Evolutionary conservation across 2,329 filamentous ascomycete genomes (phyloP), one percentile per base, ranked within the genome.

Genomic region (Trichoderma pleuroti): DNA sequence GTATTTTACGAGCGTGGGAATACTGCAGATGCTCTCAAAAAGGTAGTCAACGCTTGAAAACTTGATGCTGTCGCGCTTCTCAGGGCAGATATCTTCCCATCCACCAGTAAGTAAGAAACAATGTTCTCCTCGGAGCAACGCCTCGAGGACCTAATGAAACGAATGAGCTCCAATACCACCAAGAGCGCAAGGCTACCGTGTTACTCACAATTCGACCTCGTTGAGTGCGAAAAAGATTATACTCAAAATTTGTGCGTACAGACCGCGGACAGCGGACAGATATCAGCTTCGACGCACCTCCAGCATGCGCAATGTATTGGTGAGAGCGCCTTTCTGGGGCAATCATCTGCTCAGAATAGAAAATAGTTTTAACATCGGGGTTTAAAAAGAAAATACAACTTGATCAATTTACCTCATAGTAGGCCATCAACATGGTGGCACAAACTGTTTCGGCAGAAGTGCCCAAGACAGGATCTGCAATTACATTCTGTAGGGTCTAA

Each of bases 301-400:
- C 60, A 21, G 60, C 60, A 49, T 63, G 60, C 24, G 60, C 60
- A 28, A 63, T 63, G 34, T 63, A 63, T 32, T 63, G 60, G 24
- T 63, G 18, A 21, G 36, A n/a, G 14, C 60, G 60, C 18, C 11
- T 63, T 39, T 63, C 60, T 11, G 60, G 60, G 39, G 26, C 8
- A 42, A 42, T 63, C 60, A 63, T 63, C 60, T 63, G 26, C 26
- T n/a, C 36, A 46, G 11, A 3, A 4, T 62, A 39, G 14, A 1
- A 2, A 46, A 30, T 4, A 14, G 10, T 10, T n/a, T 60, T n/a
- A 7, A n/a, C 9, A 60, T 60, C 11, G 24, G 24, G 24, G 8
- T 39, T 9, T 9, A 26, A 5, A 16, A 18, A 12, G 1, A 14
- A 18, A 14, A 18, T 9, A 61, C 8, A 16, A 9, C 4, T 26